A percentile compares a stretch with the other conserved stretches of the same genome.
Conservation (phyloP, 345 rosid species). For the Populus simonii region DNA sequence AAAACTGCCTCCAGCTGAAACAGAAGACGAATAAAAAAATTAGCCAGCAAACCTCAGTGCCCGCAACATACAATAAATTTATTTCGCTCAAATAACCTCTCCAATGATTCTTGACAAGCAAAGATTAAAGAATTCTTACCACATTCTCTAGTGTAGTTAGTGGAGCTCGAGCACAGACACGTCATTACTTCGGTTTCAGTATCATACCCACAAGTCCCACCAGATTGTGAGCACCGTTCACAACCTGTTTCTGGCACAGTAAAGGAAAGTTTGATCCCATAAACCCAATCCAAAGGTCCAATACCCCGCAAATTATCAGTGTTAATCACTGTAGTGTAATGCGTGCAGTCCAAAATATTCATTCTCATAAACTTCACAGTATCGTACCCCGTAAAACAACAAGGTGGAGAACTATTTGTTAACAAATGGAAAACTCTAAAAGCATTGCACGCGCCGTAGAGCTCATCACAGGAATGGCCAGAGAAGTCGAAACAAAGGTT, state of each 20-base stretch:
- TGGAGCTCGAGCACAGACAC: slow-evolving; percentile 65
- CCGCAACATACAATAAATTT: not conserved
- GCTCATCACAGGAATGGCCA: slow-evolving; percentile 85
- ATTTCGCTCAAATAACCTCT: not conserved
- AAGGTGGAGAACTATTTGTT: slow-evolving; percentile 58
- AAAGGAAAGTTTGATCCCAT: slow-evolving; percentile 68
- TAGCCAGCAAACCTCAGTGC: not conserved
- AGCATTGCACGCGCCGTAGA: slow-evolving; percentile 63
- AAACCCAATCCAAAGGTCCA: slow-evolving; percentile 77
- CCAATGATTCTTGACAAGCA: not conserved
- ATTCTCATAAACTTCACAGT: slow-evolving; percentile 80
- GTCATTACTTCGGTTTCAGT: slow-evolving; percentile 57
- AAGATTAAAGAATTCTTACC: slow-evolving; percentile 38
- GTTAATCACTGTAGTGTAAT: slow-evolving; percentile 61
- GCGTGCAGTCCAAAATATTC: slow-evolving; percentile 86
- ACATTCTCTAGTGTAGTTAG: slow-evolving; percentile 67
- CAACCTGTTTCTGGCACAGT: slow-evolving; percentile 72
- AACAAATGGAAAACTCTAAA: slow-evolving; percentile 55
- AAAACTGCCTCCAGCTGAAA: slow-evolving; percentile 20
- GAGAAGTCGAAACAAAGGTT: slow-evolving; percentile 66
- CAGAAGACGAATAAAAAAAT: not conserved
- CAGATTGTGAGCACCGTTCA: slow-evolving; percentile 59
- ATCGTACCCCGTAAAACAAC: slow-evolving; percentile 81
- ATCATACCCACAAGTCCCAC: slow-evolving; percentile 82
- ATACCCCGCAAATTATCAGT: slow-evolving; percentile 47